Base-by-base conservation (phyloP, 2,329 filamentous ascomycete genomes). In the Microsporum canis region DNA sequence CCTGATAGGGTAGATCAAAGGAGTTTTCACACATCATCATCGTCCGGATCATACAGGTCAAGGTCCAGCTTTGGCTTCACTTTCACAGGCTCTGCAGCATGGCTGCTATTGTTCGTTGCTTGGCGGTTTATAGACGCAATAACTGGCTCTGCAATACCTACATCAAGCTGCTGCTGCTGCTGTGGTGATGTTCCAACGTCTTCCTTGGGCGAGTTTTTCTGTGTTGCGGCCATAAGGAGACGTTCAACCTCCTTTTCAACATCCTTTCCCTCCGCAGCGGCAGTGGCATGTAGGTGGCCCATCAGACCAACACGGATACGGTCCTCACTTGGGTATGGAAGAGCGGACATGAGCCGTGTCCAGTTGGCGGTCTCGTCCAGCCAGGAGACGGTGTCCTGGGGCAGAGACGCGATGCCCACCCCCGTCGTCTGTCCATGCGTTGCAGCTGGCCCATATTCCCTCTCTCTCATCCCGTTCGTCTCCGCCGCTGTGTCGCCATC, bases 201-300 rank as follows among this genome's bases (percentile, higher is more conserved):
- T 14, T 38, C 34, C 5, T 57, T 33, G 10, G 53, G n/a, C 33
- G 14, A n/a, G 7, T 38, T 23, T 5, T 27, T 51, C 61, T 63
- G 47, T 70, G 87, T 67, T 79, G 86, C 53, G 72, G 86, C 33
- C 79, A 86, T 10, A 12, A 78, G 70, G 63, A 77, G 59, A 49
- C 72, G 69, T 45, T 76, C 74, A 10, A 77, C 72, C 63, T 78
- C 76, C 55, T 68, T 69, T 67, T 84, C 71, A 76, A 85, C 61
- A 76, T 89, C 69, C 75, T 79, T 62, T 69, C 88, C 68, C 77
- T 94, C 68, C 77, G 83, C 71, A 59, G 80, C 66, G 23, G 70
- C 70, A 3, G 72, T 69, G 5, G 75, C 66, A 61, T 78, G 75
- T 45, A 78, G 67, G 62, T 76, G 75, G 0, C 74, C 76, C 72